phyloP scores from a whole-genome alignment of 306 rosid genomes.

The Gastrolobium villosum region DNA sequence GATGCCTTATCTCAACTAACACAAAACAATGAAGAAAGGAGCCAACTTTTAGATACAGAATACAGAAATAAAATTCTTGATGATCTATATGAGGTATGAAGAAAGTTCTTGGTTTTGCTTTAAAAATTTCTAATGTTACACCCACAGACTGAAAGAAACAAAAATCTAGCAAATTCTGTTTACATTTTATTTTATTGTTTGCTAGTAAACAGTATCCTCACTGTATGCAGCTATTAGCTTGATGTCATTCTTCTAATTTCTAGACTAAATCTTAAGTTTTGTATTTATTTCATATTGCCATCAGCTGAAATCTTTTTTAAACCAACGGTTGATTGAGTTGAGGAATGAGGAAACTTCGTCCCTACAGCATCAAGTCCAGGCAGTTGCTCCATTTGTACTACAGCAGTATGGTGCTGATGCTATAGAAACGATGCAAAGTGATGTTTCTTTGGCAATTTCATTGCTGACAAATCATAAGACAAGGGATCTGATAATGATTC shows the following conservation, averaged over 20 bases:
- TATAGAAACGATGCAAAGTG: conserved; percentile 73
- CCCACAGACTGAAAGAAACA: conserved; percentile 24
- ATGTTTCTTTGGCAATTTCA: conserved; percentile 83
- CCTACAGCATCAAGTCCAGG: conserved; percentile 94
- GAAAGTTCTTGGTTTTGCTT: conserved; percentile 16
- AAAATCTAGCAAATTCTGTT: background rate
- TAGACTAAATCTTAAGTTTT: conserved; percentile 28
- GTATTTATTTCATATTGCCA: conserved; percentile 45
- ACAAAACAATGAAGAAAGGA: conserved; percentile 69
- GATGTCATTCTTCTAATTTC: conserved; percentile 30
- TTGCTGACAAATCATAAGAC: conserved; percentile 86
- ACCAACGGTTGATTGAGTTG: conserved; percentile 80
- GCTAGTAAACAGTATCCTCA: conserved; percentile 5
- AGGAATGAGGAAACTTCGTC: conserved; percentile 83
- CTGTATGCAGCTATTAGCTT: conserved; percentile 32
- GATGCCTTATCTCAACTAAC: conserved; percentile 55
- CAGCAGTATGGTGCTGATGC: conserved; percentile 87
- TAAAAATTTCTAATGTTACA: conserved; percentile 14
- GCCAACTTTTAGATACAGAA: conserved; percentile 88
- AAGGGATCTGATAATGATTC: conserved; percentile 90
- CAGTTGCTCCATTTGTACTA: conserved; percentile 85
- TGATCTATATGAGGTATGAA: conserved; percentile 84
- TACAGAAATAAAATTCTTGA: conserved; percentile 92
- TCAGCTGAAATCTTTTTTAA: conserved; percentile 86
- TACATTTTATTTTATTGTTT: conserved; percentile 8